A percentile compares a stretch with the other conserved stretches of the same genome.
Evolutionary conservation across 805 yeast genomes (phyloP).

Genomic region (Cyberlindnera sargentensis): DNA sequence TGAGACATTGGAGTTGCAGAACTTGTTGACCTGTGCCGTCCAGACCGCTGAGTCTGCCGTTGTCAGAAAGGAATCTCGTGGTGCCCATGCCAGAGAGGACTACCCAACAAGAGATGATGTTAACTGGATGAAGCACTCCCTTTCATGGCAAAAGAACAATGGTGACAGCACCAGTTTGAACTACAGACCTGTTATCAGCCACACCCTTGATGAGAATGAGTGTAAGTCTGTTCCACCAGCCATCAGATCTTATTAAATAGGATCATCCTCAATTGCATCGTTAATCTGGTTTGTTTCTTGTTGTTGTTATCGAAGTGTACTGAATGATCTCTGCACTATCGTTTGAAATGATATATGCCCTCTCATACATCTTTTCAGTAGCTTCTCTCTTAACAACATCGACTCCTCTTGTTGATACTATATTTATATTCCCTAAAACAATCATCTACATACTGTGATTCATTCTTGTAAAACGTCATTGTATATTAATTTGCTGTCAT

Average conservation of each 20-base stretch:
- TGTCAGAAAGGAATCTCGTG: conserved; percentile 95
- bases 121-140: conserved; percentile 96
- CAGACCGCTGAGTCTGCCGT: conserved; percentile 95
- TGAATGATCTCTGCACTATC: too few species aligned
- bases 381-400: too few species aligned
- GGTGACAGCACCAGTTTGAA: conserved; percentile 69
- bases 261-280: too few species aligned
- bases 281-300: too few species aligned
- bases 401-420: not conserved
- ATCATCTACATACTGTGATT: not conserved
- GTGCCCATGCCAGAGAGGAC: conserved; percentile 99
- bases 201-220: conserved; percentile 85
- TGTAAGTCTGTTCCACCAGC: conserved; percentile 97
- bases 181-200: conserved; percentile 79
- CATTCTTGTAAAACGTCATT: not conserved
- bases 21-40: conserved; percentile 92
- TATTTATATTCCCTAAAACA: conserved; percentile 1
- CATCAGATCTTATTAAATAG: conserved; percentile 75
- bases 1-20: conserved; percentile 92
- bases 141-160: conserved; percentile 76
- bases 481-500: not conserved
- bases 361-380: too few species aligned
- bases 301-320: too few species aligned
- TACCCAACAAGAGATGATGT: conserved; percentile 93
- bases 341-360: too few species aligned